Evolutionary conservation across 2,329 filamentous ascomycete species (phyloP).

Genomic region (Aspergillus felis): DNA sequence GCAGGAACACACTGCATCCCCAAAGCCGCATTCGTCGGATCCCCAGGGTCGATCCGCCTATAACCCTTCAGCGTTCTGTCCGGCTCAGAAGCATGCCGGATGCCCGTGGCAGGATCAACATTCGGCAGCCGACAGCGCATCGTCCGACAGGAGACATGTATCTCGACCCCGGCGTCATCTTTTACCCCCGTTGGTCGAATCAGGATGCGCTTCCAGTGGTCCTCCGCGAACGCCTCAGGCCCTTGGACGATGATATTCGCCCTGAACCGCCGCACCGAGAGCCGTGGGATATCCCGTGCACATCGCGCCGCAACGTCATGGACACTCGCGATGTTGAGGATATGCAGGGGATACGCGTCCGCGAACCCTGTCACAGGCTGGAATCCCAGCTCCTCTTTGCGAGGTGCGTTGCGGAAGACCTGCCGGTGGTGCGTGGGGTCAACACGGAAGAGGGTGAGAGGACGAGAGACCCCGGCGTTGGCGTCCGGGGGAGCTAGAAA

Average conservation of each 20-base stretch:
- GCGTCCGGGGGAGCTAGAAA: constrained; percentile 36
- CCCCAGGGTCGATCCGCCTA: constrained; percentile 50
- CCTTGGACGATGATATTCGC: constrained; percentile 57
- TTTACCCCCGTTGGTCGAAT: constrained; percentile 29
- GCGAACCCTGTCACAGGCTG: constrained; percentile 53
- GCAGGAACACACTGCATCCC: constrained; percentile 50
- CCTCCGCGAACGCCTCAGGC: constrained; percentile 52
- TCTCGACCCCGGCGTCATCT: constrained; percentile 23
- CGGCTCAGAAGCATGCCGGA: constrained; percentile 47
- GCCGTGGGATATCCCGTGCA: constrained; percentile 31
- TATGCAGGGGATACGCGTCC: constrained; percentile 57
- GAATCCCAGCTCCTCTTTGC: constrained; percentile 49
- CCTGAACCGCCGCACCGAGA: constrained; percentile 54
- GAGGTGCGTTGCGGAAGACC: constrained; percentile 53
- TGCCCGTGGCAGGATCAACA: constrained; percentile 53
- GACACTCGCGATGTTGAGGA: constrained; percentile 53
- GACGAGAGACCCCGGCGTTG: constrained; percentile 30
- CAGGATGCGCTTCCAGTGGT: constrained; percentile 52
- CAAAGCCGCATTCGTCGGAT: constrained; percentile 46
- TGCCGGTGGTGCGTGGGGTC: constrained; percentile 44
- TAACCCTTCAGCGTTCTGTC: constrained; percentile 48
- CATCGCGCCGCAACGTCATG: constrained; percentile 48
- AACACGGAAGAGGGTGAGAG: constrained; percentile 53
- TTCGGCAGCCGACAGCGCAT: constrained; percentile 57
- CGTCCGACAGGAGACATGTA: constrained; percentile 54